Conservation (phyloP, 164 flowering plant genomes). For the Brasenia schreberi region DNA sequence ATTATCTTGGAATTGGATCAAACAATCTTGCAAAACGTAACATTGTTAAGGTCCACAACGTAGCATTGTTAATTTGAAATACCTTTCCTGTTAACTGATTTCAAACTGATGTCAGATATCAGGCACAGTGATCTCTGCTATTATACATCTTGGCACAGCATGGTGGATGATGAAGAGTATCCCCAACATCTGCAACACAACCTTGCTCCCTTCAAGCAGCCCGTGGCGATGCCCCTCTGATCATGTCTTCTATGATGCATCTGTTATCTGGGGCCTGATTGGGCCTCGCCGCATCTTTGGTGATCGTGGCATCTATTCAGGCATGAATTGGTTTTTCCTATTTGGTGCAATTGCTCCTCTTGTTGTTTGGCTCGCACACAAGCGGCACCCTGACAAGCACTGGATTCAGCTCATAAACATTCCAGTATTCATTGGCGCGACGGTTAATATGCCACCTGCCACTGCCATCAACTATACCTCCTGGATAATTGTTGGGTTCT, state of each 20-base stretch:
- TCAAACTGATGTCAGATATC: constrained; percentile 6
- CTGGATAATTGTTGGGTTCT: constrained; percentile 39
- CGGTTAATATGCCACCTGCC: constrained; percentile 35
- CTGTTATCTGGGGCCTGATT: constrained; percentile 19
- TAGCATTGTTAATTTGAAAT: too few relatives aligned
- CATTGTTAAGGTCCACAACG: too few relatives aligned
- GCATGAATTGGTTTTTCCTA: constrained; percentile 5
- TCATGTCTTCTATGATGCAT: constrained; percentile 16
- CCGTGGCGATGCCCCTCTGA: constrained; percentile 23
- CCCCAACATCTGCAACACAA: constrained; percentile 14
- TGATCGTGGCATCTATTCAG: constrained; percentile 6
- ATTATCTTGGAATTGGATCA: too few relatives aligned
- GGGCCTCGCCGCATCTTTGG: constrained; percentile 18
- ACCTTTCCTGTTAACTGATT: too few relatives aligned
- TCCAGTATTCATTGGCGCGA: constrained; percentile 38
- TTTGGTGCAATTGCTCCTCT: constrained; percentile 3
- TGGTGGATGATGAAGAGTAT: constrained; percentile 16
- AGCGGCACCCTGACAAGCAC: constrained; percentile 13
- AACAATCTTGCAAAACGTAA: too few relatives aligned
- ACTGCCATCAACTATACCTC: constrained; percentile 28
- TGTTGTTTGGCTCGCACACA: background rate
- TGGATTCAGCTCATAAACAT: constrained; percentile 49
- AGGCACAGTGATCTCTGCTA: constrained; percentile 14
- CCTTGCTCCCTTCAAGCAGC: constrained; percentile 12
- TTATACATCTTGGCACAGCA: constrained; percentile 11